Percentiles rank a stretch among this genome's conserved stretches.
Conservation (phyloP, 2,329 filamentous ascomycete species). For the Pseudocercospora musae region DNA sequence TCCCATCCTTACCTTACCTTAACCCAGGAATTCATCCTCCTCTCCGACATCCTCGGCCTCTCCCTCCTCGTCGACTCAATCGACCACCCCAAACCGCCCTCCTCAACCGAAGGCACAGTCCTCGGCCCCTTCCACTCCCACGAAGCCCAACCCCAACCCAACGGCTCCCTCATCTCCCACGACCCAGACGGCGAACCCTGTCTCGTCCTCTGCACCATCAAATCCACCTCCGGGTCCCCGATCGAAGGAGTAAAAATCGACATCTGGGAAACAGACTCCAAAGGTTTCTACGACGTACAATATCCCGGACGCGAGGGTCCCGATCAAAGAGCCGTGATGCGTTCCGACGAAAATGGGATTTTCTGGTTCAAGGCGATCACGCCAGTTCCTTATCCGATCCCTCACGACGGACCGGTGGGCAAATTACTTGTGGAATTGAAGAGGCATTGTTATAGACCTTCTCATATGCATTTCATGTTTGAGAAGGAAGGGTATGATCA, state of each 20-base stretch:
- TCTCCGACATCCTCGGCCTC: conserved; percentile 75
- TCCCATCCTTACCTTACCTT: no score
- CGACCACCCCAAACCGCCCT: conserved; percentile 73
- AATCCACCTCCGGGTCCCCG: conserved; percentile 61
- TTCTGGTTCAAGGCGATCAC: conserved; percentile 87
- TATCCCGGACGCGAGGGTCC: conserved; percentile 61
- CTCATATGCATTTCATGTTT: conserved; percentile 89
- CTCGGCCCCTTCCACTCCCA: conserved; percentile 82
- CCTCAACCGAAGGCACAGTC: conserved; percentile 72
- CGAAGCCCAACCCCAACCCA: conserved; percentile 58
- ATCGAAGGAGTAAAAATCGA: conserved; percentile 68
- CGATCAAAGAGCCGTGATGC: conserved; percentile 70
- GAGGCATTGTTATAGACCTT: conserved; percentile 74
- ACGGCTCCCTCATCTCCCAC: conserved; percentile 63
- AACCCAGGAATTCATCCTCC: conserved; percentile 64
- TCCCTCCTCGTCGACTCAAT: conserved; percentile 78
- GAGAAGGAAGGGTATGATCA: conserved; percentile 74
- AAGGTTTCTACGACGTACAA: conserved; percentile 81
- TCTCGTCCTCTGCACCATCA: conserved; percentile 70
- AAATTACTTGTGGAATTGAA: conserved; percentile 62
- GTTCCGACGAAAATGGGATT: conserved; percentile 64
- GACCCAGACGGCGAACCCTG: conserved; percentile 68
- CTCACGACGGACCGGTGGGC: conserved; percentile 79
- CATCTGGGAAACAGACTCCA: conserved; percentile 80
- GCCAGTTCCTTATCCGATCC: conserved; percentile 82